A percentile compares a stretch with the other conserved stretches of the same genome.
phyloP scores from a whole-genome alignment of 305 asterid genomes.

The Fraxinus sp. region DNA sequence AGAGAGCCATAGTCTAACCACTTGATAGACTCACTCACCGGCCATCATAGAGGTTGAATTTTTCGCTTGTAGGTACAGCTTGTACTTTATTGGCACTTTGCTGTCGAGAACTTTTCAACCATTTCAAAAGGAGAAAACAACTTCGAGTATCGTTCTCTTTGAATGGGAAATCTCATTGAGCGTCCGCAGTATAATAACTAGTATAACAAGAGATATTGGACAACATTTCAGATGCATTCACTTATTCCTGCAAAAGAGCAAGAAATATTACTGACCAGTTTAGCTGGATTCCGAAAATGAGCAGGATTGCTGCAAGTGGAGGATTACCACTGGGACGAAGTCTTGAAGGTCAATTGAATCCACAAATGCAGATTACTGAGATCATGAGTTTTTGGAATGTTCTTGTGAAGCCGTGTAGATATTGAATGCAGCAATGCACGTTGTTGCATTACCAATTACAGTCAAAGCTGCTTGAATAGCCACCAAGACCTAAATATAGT shows the following conservation, averaged over 20 bases:
- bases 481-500: constrained; percentile 59
- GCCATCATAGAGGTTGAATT: constrained; percentile 5
- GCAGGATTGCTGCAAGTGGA: constrained; percentile 3
- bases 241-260: constrained; percentile 18
- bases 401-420: constrained; percentile 59
- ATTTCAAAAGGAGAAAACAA: not conserved
- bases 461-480: constrained; percentile 93
- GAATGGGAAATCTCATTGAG: not conserved
- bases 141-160: not conserved
- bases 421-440: constrained; percentile 91
- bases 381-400: constrained; percentile 48
- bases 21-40: constrained; percentile 21
- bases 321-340: constrained; percentile 20
- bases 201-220: not conserved
- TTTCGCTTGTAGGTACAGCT: constrained; percentile 2
- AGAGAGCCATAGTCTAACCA: constrained; percentile 16
- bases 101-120: constrained; percentile 3
- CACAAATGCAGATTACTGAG: not conserved
- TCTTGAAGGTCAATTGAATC: constrained; percentile 6
- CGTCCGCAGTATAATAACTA: not conserved
- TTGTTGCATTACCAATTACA: constrained; percentile 71
- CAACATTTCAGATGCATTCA: constrained; percentile 10
- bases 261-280: constrained; percentile 8
- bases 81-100: not conserved
- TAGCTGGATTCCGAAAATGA: not conserved